Base-by-base conservation (phyloP, 331 rosid species). In the Malus hybrid region DNA sequence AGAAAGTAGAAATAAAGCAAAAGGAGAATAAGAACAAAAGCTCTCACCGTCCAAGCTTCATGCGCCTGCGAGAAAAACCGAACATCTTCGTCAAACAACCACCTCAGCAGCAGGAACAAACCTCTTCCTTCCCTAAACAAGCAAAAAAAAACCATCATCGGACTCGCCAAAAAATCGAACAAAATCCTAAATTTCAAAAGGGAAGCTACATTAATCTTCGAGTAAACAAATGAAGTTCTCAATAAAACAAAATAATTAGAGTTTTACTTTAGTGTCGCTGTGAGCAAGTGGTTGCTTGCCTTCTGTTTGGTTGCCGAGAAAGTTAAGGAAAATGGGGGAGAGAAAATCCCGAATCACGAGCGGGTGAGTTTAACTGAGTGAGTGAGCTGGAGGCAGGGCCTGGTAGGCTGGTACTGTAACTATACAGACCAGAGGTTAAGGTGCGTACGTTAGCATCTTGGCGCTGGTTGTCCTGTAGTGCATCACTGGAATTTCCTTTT, bases 51-150 rank as follows among this genome's bases (percentile, higher is more conserved):
- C 90, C 96, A 70, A 83, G 89, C 87, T 91, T 93, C 88, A 76
- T 82, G 64, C 97, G 97, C 79, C 96, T 85, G 69, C 98, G 97
- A 82, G 96, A 86, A 83, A 93, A 91, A 7, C 94, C 87, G 77
- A 93, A 90, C 98, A 93, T 93, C 20, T 80, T 88, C 71, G 44
- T 27, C 56, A 52, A 32, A 67, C 72, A 70, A 34, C 20, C 71
- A 50, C 76, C 73, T 79, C 67, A 34, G 62, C 14, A 42, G 33
- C 33, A 32, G 60, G 46, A 64, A 12, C 10, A 19, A 48, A 70
- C 16, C 72, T 66, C 54, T 74, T 18, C 11, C 36, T 65, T 10
- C 27, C 65, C 71, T 48, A 48, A 50, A 72, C 71, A 83, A 65
- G 31, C 48, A 5, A 10, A 42, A 42, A 77, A 84, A 60, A 73